Percentiles rank a stretch among this genome's conserved stretches.
Evolutionary conservation across 129 eudicot species (phyloP).

Genomic region (Lactuca saligna): DNA sequence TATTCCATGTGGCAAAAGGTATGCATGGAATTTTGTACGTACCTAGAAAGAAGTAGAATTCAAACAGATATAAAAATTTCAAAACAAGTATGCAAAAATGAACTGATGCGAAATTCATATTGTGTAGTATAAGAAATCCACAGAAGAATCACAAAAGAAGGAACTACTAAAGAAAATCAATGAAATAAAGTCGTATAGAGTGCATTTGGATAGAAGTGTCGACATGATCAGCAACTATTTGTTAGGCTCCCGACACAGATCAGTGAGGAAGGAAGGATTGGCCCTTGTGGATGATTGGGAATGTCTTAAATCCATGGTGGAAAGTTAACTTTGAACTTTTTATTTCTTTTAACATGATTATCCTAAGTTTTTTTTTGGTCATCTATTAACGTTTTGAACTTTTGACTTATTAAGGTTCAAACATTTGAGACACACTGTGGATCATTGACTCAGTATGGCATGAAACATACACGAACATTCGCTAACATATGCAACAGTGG

Average conservation of each 20-base stretch:
- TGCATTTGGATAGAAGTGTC: constrained; percentile 24
- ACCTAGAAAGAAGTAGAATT: not conserved
- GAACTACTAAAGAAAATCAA: constrained; percentile 27
- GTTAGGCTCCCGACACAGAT: constrained; percentile 1
- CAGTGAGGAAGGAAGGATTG: constrained; percentile 11
- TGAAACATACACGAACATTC: constrained; percentile 71
- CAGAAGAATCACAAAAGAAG: not conserved
- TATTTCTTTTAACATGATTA: not conserved
- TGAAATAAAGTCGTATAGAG: constrained; percentile 22
- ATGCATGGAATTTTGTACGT: not conserved
- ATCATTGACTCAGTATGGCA: constrained; percentile 66
- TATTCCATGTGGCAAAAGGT: constrained; percentile 66
- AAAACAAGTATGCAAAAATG: not conserved
- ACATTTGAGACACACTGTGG: constrained; percentile 50
- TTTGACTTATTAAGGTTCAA: constrained; percentile 44
- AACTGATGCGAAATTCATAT: not conserved
- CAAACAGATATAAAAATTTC: too few species aligned
- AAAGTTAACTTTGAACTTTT: not conserved
- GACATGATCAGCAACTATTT: constrained; percentile 10
- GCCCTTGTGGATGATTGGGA: constrained; percentile 41
- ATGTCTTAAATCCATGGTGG: constrained; percentile 31
- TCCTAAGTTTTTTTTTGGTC: not conserved
- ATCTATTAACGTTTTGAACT: not conserved
- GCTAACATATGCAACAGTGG: constrained; percentile 71
- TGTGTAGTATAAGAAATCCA: constrained; percentile 20